Evolutionary conservation across 2,329 filamentous ascomycete genomes (phyloP).

Genomic region (Lanzia echinophila): DNA sequence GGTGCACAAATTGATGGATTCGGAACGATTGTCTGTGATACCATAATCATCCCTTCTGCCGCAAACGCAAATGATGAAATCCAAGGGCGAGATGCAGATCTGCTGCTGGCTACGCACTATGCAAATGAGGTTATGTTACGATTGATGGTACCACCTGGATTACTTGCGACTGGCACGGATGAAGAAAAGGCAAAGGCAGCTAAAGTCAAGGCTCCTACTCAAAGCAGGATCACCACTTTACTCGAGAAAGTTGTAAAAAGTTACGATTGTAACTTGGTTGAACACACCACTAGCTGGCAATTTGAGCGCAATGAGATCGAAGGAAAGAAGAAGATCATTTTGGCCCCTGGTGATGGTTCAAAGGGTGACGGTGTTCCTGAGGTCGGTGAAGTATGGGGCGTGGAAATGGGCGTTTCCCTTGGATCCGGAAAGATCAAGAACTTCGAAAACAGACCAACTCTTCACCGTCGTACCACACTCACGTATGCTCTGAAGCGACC

Average conservation of each 20-base stretch:
- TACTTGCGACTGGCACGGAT: slow-evolving; percentile 74
- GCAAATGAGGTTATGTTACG: slow-evolving; percentile 91
- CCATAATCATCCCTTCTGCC: slow-evolving; percentile 63
- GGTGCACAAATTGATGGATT: slow-evolving; percentile 98
- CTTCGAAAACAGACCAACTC: slow-evolving; percentile 77
- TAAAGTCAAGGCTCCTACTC: slow-evolving; percentile 73
- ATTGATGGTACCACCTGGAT: slow-evolving; percentile 84
- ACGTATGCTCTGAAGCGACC: slow-evolving; percentile 92
- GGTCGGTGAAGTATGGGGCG: slow-evolving; percentile 92
- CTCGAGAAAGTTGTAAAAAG: slow-evolving; percentile 87
- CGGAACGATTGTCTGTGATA: slow-evolving; percentile 92
- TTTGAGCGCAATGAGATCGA: slow-evolving; percentile 98
- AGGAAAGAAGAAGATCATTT: slow-evolving; percentile 89
- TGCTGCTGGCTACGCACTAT: slow-evolving; percentile 86
- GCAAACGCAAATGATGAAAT: slow-evolving; percentile 57
- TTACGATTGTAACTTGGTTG: slow-evolving; percentile 88
- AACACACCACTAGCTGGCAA: slow-evolving; percentile 96
- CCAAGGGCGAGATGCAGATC: slow-evolving; percentile 73
- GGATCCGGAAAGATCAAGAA: slow-evolving; percentile 93
- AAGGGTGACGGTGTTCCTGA: slow-evolving; percentile 88
- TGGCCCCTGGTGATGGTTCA: slow-evolving; percentile 76
- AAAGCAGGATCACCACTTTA: slow-evolving; percentile 78
- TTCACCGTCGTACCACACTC: slow-evolving; percentile 86
- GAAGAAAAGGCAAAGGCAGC: slow-evolving; percentile 94
- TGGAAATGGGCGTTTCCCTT: slow-evolving; percentile 88